phyloP scores from a whole-genome alignment of 2,329 filamentous ascomycete species.

The Calonectria crousiana region DNA sequence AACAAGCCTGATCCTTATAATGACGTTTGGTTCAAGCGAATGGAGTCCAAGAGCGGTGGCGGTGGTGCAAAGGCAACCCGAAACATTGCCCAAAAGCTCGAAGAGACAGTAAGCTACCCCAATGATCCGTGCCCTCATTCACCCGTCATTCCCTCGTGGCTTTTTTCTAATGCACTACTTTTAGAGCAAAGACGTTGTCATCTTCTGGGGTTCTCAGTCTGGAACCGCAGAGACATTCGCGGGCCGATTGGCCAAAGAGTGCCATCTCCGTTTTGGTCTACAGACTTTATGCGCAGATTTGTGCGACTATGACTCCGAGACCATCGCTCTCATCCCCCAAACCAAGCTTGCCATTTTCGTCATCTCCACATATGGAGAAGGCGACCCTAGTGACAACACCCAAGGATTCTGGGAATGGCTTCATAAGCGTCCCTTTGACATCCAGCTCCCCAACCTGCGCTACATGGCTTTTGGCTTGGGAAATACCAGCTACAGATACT shows the following conservation, averaged over 20 bases:
- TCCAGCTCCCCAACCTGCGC: conserved; percentile 38
- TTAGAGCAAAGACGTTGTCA: conserved; percentile 82
- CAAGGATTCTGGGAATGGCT: conserved; percentile 46
- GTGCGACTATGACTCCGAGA: conserved; percentile 59
- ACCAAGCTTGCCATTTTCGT: conserved; percentile 50
- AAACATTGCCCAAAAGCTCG: conserved; percentile 55
- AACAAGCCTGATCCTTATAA: conserved; percentile 63
- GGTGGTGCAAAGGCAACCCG: conserved; percentile 52
- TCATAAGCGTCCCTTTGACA: conserved; percentile 29
- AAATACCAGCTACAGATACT: conserved; percentile 54
- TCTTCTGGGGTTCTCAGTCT: conserved; percentile 97
- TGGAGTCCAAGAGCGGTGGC: conserved; percentile 49
- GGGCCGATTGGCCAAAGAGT: conserved; percentile 88
- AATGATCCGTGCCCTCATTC: neutral
- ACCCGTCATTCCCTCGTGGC: neutral
- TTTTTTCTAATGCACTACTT: neutral
- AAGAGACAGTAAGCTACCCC: conserved; percentile 42
- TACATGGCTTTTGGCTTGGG: conserved; percentile 55
- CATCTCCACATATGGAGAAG: conserved; percentile 55
- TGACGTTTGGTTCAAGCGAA: conserved; percentile 61
- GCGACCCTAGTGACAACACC: conserved; percentile 55
- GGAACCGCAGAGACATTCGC: conserved; percentile 95
- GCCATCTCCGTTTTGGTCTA: conserved; percentile 86
- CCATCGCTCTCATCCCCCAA: conserved; percentile 44
- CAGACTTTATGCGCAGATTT: conserved; percentile 83